Conservation (phyloP, 768 basidiomycete genomes). For the Dictyophora rubrovolvata region DNA sequence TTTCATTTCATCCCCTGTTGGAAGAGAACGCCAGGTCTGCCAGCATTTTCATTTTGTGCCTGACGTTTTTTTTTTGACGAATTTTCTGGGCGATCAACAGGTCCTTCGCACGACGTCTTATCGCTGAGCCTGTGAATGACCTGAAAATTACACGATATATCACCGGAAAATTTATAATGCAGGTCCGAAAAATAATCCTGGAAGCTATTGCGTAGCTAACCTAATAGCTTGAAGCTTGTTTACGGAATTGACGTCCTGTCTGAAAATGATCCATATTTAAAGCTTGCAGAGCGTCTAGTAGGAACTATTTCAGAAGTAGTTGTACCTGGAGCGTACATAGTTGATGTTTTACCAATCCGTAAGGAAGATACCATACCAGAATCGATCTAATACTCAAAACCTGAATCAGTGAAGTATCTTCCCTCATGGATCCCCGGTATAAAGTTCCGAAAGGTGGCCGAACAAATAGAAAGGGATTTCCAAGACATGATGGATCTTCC, state of each 20-base stretch:
- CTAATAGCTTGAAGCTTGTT: background rate
- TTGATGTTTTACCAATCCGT: conserved; percentile 40
- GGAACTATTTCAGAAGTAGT: conserved; percentile 42
- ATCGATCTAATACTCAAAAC: background rate
- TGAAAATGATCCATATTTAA: conserved; percentile 4
- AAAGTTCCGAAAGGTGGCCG: conserved; percentile 17
- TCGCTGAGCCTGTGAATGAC: conserved; percentile 21
- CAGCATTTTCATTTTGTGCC: background rate
- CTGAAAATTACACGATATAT: conserved; percentile 15
- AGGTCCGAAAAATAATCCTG: background rate
- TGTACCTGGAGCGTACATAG: conserved; percentile 39
- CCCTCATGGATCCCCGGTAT: conserved; percentile 21
- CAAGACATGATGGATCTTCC: no score
- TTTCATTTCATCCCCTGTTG: conserved; percentile 24
- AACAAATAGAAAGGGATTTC: background rate
- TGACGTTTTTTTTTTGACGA: background rate
- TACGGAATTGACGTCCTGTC: conserved; percentile 2
- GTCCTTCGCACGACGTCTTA: conserved; percentile 22
- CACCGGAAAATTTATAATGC: background rate
- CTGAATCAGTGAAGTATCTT: conserved; percentile 14
- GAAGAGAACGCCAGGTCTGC: conserved; percentile 15
- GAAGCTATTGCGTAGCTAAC: background rate
- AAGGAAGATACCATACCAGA: conserved; percentile 7
- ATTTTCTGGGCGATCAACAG: conserved; percentile 9
- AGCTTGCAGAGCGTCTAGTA: background rate